These are phyloP conservation scores for Zizania latifolia DNA, from an alignment of 176 grass and related monocot species.

Conservation along the genomic window DNA sequence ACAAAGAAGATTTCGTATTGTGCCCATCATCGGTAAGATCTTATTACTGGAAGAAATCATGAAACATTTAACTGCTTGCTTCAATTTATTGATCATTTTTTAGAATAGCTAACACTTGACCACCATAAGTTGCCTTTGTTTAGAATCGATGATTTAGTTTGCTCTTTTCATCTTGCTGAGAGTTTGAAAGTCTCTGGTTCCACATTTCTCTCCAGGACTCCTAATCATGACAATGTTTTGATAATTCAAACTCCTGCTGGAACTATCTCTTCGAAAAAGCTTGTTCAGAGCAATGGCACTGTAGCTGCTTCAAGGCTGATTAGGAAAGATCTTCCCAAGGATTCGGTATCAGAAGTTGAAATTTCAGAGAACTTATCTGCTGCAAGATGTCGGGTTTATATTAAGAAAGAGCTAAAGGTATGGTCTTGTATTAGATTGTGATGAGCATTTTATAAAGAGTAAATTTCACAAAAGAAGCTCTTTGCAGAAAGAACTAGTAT, in stretches of 20 bases:
- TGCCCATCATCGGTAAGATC: constrained; percentile 74
- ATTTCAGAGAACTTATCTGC: constrained; percentile 38
- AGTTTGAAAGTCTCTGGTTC: constrained; percentile 15
- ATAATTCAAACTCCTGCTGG: constrained; percentile 91
- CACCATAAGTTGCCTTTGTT: not conserved
- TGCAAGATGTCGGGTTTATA: constrained; percentile 73
- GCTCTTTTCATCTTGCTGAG: not conserved
- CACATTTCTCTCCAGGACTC: constrained; percentile 52
- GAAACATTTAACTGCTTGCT: not conserved
- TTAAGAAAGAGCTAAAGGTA: constrained; percentile 75
- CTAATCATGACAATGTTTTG: constrained; percentile 92
- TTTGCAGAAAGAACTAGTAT: constrained; percentile 5
- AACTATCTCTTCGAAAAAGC: constrained; percentile 90
- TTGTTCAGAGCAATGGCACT: constrained; percentile 57
- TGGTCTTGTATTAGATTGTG: constrained; percentile 11
- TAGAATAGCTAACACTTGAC: not conserved
- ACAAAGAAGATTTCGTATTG: constrained; percentile 92
- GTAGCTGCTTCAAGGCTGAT: constrained; percentile 72
- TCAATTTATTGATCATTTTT: not conserved
- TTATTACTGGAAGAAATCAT: not conserved
- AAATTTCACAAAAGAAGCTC: not conserved
- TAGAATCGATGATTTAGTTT: constrained; percentile 4
- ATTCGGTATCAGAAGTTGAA: constrained; percentile 34
- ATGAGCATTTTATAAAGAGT: constrained; percentile 11
- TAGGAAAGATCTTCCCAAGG: constrained; percentile 66